A percentile compares a stretch with the other conserved stretches of the same genome.
Evolutionary conservation across 192 early-diverging fungal species (phyloP).

Genomic region (Oehlia diaphana): DNA sequence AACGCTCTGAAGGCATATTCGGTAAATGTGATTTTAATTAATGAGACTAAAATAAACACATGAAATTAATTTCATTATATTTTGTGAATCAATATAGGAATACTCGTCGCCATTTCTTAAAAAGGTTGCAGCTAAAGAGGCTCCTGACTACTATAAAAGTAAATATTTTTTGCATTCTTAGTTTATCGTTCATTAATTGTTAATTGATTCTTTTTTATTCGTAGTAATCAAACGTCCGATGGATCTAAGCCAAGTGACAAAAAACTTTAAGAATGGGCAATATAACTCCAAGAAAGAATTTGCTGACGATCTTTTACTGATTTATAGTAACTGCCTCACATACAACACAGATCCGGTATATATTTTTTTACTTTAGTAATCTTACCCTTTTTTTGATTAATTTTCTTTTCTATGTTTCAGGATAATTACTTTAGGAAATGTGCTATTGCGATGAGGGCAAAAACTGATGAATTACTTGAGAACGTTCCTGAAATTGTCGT

Average conservation of each 20-base stretch:
- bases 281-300: conserved; percentile 92
- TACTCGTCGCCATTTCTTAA: conserved; percentile 83
- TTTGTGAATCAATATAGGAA: conserved; percentile 47
- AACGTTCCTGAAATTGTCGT: conserved; percentile 84
- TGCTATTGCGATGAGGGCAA: conserved; percentile 78
- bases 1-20: conserved; percentile 78
- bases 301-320: conserved; percentile 81
- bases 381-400: not conserved
- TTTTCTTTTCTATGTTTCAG: conserved; percentile 34
- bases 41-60: not conserved
- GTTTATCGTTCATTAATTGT: not conserved
- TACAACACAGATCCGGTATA: conserved; percentile 84
- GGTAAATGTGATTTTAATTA: conserved; percentile 32
- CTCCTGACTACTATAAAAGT: conserved; percentile 89
- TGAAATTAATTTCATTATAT: not conserved
- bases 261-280: conserved; percentile 76
- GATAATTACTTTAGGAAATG: conserved; percentile 87
- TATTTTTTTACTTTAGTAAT: not conserved
- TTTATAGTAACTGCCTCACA: conserved; percentile 88
- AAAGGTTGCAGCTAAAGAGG: conserved; percentile 86
- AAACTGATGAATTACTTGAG: conserved; percentile 70
- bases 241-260: conserved; percentile 90
- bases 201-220: not conserved
- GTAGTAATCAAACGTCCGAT: conserved; percentile 91
- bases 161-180: conserved; percentile 19